Conservation (phyloP, 2,329 filamentous ascomycete species). For the Ceratocystis smalleyi region DNA sequence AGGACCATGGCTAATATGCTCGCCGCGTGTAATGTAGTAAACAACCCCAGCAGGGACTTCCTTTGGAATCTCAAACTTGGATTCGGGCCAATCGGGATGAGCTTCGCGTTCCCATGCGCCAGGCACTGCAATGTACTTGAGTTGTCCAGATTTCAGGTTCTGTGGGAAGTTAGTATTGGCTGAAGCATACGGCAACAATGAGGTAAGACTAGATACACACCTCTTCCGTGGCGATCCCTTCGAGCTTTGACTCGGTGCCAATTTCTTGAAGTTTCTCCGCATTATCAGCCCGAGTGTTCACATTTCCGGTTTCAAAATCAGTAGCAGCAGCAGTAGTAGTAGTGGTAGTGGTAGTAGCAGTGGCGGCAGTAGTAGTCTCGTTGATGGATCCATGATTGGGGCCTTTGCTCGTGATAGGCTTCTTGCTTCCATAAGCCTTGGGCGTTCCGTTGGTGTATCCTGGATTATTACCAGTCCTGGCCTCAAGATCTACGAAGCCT, state of each 20-base stretch:
- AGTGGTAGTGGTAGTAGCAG: constrained; percentile 1
- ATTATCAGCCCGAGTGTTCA: constrained; percentile 12
- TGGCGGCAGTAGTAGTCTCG: constrained; percentile 13
- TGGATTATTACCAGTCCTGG: constrained; percentile 9
- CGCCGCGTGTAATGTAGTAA: constrained; percentile 20
- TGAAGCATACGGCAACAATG: neutral
- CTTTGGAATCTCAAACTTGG: constrained; percentile 19
- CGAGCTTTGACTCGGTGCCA: constrained; percentile 6
- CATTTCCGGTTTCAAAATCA: constrained; percentile 5
- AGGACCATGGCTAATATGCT: constrained; percentile 15
- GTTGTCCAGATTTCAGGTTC: constrained; percentile 15
- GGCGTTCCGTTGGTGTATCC: constrained; percentile 9
- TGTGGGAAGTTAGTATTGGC: constrained; percentile 3
- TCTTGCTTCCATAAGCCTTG: constrained; percentile 16
- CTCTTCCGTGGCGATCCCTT: constrained; percentile 9
- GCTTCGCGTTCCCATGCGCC: constrained; percentile 19
- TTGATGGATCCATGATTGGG: constrained; percentile 11
- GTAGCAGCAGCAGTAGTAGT: constrained; percentile 8
- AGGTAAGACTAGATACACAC: constrained; percentile 2
- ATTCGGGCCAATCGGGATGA: constrained; percentile 19
- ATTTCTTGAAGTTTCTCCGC: constrained; percentile 4
- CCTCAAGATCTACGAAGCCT: constrained; percentile 15
- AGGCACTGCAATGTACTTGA: constrained; percentile 18
- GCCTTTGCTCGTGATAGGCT: constrained; percentile 17
- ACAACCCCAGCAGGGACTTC: constrained; percentile 17